Evolutionary conservation across 129 eudicot genomes (phyloP).

Genomic region (Arctium lappa): DNA sequence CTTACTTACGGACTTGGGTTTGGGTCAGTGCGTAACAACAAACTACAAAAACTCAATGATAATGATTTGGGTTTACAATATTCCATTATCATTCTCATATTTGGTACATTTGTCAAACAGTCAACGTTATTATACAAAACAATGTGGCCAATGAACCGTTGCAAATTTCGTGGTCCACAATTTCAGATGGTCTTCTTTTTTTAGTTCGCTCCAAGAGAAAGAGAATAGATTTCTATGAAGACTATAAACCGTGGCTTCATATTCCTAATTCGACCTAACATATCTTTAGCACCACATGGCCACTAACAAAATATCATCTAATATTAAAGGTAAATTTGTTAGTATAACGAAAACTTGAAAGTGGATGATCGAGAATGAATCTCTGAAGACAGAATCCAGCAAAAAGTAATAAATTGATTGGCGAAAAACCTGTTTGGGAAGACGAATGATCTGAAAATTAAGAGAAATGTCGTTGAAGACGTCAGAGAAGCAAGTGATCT

Average conservation of each 20-base stretch:
- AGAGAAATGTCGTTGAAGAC: slow-evolving; percentile 52
- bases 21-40: no score
- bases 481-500: slow-evolving; percentile 70
- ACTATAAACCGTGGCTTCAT: not conserved
- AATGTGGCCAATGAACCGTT: not conserved
- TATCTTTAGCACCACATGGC: not conserved
- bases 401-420: not conserved
- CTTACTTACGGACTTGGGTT: no score
- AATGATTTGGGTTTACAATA: not conserved
- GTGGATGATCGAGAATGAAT: not conserved
- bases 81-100: not conserved
- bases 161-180: not conserved
- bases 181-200: not conserved
- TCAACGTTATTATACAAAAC: not conserved
- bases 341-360: not conserved
- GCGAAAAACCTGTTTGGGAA: slow-evolving; percentile 65
- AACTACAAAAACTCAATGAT: not conserved
- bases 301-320: not conserved
- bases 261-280: not conserved
- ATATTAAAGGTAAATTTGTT: not conserved
- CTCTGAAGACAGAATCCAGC: not conserved
- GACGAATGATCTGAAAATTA: slow-evolving; percentile 86
- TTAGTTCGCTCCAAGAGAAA: not conserved
- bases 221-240: not conserved
- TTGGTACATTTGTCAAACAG: not conserved